These are phyloP conservation scores for Melampsora americana DNA, from an alignment of 1,284 basidiomycete species.

Conservation along the genomic window DNA sequence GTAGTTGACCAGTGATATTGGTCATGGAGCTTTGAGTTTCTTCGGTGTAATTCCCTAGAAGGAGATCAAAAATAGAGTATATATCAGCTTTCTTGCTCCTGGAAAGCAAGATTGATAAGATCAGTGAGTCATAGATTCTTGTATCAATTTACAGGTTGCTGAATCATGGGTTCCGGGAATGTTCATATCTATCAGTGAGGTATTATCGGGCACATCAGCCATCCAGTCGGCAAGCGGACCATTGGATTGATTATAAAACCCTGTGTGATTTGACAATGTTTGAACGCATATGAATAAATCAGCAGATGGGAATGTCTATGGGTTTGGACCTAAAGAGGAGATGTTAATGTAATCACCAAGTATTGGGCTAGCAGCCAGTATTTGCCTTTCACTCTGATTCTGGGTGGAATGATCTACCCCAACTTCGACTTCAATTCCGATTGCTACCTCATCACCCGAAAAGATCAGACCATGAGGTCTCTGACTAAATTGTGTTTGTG, in stretches of 20 bases:
- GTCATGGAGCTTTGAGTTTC: slow-evolving; percentile 8
- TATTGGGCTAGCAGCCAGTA: neutral
- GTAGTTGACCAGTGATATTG: slow-evolving; percentile 31
- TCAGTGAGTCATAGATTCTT: neutral
- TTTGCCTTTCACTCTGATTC: neutral
- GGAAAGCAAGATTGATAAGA: neutral
- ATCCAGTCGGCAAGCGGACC: slow-evolving; percentile 45
- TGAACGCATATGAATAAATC: neutral
- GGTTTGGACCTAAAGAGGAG: too few species aligned
- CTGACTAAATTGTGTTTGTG: neutral
- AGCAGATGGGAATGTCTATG: too few species aligned
- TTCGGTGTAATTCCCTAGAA: slow-evolving; percentile 30
- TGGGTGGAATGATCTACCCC: neutral
- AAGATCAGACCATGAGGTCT: slow-evolving; percentile 3
- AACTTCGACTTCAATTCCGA: neutral
- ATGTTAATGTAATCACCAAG: neutral
- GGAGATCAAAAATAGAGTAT: neutral
- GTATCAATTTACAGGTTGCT: slow-evolving; percentile 42
- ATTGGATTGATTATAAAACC: slow-evolving; percentile 31
- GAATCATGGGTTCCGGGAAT: slow-evolving; percentile 49
- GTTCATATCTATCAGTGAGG: slow-evolving; percentile 44
- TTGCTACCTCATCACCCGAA: slow-evolving; percentile 1
- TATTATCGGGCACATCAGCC: slow-evolving; percentile 45
- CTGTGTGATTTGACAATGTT: neutral
- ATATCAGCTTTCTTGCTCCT: neutral